Base-by-base conservation (phyloP, 2,329 filamentous ascomycete species). In the Lachnellula suecica region DNA sequence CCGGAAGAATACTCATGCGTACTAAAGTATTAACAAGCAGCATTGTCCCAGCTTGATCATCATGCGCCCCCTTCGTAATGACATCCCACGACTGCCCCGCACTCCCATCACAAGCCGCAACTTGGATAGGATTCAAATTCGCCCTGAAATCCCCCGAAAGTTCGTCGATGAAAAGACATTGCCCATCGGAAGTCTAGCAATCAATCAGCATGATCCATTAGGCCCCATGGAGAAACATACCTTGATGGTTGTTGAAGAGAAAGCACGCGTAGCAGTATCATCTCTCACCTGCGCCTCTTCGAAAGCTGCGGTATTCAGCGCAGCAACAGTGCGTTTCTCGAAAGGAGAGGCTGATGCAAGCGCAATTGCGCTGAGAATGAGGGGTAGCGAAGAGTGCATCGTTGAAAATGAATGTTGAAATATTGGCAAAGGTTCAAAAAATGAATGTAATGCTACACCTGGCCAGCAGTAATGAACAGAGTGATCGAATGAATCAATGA, bases 11-110 rank as follows among this genome's bases (percentile, higher is more conserved):
- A 13, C 3, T 62, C 68, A 53, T 58, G n/a, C n/a, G n/a, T n/a
- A 75, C 73, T 59, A 80, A 65, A 3, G 77, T 78, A 70, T 74
- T 83, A 40, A 83, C 80, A 34, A 84, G 61, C 44, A 83, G 70
- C 60, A 76, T 74, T 4, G 74, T 71, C 31, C 72, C 71, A 35
- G 70, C 60, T 27, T 67, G 70, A 58, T 79, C 66, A 56, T 79
- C 78, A 62, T 83, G 80, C 59, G 73, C 72, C 20, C 79, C 80
- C 6, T 69, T 68, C 0, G 72, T 74, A 38, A 76, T 72, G 37
- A 76, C 59, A 59, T 76, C 74, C 73, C 73, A 76, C 44, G 62
- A 60, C 56, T 75, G 71, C 0, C 71, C 72, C 17, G 67, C 60
- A 13, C 70, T 72, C 2, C 71, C 68, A 51, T 69, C 70, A 57